phyloP scores from a whole-genome alignment of 257 asterid genomes.

The Solanum medicagineum region DNA sequence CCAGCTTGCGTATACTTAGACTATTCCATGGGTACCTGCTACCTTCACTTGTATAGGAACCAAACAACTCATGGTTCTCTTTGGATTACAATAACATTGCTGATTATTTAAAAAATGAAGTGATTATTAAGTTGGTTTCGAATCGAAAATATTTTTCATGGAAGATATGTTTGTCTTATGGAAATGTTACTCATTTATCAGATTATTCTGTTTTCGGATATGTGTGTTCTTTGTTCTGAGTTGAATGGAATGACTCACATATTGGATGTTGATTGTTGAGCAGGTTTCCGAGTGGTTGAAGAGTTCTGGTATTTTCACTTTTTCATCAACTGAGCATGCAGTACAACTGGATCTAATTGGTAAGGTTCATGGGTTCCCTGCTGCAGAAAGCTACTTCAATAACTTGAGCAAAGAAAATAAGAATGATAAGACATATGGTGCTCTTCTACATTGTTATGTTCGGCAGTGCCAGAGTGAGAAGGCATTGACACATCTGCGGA shows the following conservation, averaged over 20 bases:
- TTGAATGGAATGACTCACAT: background rate
- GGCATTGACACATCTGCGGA: conserved; percentile 38
- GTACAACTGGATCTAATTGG: conserved; percentile 76
- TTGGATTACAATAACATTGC: background rate
- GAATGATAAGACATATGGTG: conserved; percentile 59
- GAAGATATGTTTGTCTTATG: background rate
- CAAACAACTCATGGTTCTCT: background rate
- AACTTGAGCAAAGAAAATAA: conserved; percentile 48
- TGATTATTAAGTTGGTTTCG: background rate
- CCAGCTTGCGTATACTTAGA: background rate
- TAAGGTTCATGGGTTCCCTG: conserved; percentile 46
- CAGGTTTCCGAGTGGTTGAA: conserved; percentile 72
- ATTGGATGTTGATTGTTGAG: background rate
- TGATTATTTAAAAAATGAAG: background rate
- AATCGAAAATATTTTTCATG: background rate
- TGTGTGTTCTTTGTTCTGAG: background rate
- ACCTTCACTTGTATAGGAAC: background rate
- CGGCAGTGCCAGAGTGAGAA: conserved; percentile 41
- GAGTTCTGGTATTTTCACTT: conserved; percentile 21
- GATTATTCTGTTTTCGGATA: background rate
- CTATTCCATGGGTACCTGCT: background rate
- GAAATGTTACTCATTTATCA: background rate
- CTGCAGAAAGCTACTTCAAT: conserved; percentile 63
- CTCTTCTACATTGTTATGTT: conserved; percentile 76
- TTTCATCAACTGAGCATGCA: conserved; percentile 68